phyloP scores from a whole-genome alignment of 73 alveolate genomes.

The Breviolum minutum region DNA sequence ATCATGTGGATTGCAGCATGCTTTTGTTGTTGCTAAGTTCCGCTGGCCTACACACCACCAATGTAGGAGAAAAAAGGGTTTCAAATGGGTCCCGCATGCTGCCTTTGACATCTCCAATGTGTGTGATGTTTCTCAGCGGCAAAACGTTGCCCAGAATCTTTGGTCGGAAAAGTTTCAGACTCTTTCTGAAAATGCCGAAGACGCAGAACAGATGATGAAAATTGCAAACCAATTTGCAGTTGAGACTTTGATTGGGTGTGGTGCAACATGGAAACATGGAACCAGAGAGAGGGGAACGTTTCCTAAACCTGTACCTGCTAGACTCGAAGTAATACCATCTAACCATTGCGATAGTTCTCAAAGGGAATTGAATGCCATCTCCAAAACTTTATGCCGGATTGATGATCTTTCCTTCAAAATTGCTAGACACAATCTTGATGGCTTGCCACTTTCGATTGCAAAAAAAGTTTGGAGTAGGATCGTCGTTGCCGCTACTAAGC shows the following conservation, averaged over 20 bases:
- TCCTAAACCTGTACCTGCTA: not conserved
- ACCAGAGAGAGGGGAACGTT: not conserved
- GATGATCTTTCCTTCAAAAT: no score
- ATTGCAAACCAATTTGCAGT: not conserved
- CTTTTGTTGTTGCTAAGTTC: not conserved
- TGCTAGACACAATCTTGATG: no score
- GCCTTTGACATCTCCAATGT: not conserved
- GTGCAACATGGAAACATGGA: not conserved
- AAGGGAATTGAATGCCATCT: no score
- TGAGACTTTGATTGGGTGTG: not conserved
- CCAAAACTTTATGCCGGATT: no score
- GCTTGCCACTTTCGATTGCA: no score
- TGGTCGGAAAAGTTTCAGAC: not conserved
- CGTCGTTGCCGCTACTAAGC: no score
- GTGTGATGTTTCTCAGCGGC: not conserved
- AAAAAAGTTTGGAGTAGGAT: no score
- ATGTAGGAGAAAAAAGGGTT: not conserved
- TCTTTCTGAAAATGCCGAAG: not conserved
- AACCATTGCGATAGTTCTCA: not conserved
- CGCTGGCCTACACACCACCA: not conserved
- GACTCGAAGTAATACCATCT: not conserved
- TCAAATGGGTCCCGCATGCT: not conserved
- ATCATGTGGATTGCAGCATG: not conserved
- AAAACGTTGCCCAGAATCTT: not conserved
- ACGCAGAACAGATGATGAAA: not conserved